These are phyloP conservation scores for Mycena polygramma DNA, from an alignment of 768 basidiomycete species.

Conservation along the genomic window DNA sequence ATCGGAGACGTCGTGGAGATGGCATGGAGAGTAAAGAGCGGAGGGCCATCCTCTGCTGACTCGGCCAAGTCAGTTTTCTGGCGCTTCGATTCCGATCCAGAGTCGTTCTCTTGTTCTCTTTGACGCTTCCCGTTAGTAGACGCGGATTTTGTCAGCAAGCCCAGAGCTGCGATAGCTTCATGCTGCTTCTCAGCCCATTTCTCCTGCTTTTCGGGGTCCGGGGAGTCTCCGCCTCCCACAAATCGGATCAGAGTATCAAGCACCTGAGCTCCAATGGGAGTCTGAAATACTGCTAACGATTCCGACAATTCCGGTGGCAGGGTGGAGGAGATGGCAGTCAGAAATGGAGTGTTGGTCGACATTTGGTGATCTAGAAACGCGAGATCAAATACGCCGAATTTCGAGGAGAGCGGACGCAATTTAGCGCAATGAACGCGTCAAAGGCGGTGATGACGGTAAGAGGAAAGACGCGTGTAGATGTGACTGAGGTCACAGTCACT, in stretches of 20 bases:
- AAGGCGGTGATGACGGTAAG: neutral
- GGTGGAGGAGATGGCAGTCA: conserved; percentile 20
- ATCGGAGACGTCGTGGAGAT: conserved; percentile 81
- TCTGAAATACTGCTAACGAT: conserved; percentile 14
- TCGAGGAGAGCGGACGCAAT: neutral
- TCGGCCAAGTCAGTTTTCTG: conserved; percentile 39
- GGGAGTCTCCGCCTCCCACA: conserved; percentile 54
- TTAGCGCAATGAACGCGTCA: neutral
- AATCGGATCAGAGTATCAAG: conserved; percentile 61
- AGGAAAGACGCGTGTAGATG: neutral
- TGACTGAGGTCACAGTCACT: neutral
- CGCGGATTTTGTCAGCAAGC: conserved; percentile 43
- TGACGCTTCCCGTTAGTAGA: conserved; percentile 48
- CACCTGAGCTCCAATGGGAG: conserved; percentile 29
- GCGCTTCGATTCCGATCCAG: conserved; percentile 48
- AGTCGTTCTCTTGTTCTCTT: conserved; percentile 48
- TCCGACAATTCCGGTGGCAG: conserved; percentile 27
- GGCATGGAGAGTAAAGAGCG: conserved; percentile 71
- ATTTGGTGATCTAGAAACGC: conserved; percentile 3
- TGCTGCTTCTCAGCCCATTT: conserved; percentile 57
- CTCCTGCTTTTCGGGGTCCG: conserved; percentile 44
- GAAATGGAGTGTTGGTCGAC: conserved; percentile 28
- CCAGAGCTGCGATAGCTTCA: conserved; percentile 45
- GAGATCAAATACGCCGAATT: neutral
- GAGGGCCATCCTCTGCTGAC: conserved; percentile 51